Conservation (phyloP, 169 alveolate species). For the Hepatocystis sp. region DNA sequence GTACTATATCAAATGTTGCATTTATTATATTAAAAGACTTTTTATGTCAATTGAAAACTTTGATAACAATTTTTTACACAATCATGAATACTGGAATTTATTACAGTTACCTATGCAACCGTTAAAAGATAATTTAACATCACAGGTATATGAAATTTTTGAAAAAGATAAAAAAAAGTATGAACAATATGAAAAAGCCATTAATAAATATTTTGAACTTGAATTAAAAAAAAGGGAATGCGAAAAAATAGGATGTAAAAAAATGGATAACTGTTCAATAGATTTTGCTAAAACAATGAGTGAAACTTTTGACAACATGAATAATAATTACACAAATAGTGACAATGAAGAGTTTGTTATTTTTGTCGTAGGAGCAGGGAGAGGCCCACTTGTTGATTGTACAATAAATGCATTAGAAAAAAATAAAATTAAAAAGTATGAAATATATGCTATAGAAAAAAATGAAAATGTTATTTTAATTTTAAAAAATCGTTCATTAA, state of each 20-base stretch:
- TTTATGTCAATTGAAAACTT: conserved; percentile 72
- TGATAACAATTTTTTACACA: conserved; percentile 39
- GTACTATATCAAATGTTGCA: conserved; percentile 28
- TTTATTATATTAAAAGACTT: conserved; percentile 63
- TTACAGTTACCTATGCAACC: conserved; percentile 86
- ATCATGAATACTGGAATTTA: conserved; percentile 75
- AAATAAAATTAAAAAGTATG: conserved; percentile 51
- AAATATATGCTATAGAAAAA: conserved; percentile 83
- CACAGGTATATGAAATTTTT: conserved; percentile 81
- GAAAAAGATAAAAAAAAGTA: conserved; percentile 81
- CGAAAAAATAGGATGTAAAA: conserved; percentile 18
- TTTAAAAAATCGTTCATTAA: conserved; percentile 54
- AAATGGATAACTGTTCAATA: conserved; percentile 5
- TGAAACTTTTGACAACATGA: not conserved
- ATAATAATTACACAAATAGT: not conserved
- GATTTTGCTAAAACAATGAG: not conserved
- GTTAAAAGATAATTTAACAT: conserved; percentile 81
- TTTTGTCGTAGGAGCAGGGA: conserved; percentile 86
- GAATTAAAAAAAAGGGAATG: not conserved
- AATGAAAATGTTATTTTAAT: conserved; percentile 82
- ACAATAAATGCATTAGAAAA: conserved; percentile 76
- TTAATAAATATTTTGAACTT: conserved; percentile 41
- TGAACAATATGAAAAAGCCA: conserved; percentile 80
- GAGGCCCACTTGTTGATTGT: conserved; percentile 86
- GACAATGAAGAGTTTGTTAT: conserved; percentile 31